Conservation (phyloP, 2,329 filamentous ascomycete genomes). For the Tolypocladium ovalisporum region DNA sequence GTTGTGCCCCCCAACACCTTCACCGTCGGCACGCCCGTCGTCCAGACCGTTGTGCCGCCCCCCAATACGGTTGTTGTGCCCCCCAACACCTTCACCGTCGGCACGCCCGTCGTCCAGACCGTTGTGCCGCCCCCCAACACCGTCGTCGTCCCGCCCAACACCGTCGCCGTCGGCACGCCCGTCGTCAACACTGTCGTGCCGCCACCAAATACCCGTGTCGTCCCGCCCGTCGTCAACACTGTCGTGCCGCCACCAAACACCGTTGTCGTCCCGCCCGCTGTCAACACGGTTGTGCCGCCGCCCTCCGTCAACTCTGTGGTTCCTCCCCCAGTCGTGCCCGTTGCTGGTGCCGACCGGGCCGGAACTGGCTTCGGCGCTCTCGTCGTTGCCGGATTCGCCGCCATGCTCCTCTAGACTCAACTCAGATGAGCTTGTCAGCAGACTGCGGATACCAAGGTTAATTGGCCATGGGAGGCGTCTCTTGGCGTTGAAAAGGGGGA, state of each 20-base stretch:
- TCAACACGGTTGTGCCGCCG: background rate
- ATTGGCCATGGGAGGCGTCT: background rate
- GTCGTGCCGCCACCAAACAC: background rate
- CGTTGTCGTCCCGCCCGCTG: slow-evolving; percentile 1
- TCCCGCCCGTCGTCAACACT: too few species aligned
- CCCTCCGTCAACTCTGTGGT: too few species aligned
- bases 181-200: too few species aligned
- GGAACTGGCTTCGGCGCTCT: slow-evolving; percentile 24
- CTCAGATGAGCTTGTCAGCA: background rate
- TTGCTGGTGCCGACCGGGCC: slow-evolving; percentile 25
- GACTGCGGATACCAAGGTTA: background rate
- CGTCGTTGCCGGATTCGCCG: slow-evolving; percentile 26
- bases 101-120: too few species aligned
- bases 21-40: too few species aligned
- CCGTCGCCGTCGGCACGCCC: too few species aligned
- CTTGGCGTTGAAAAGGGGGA: background rate
- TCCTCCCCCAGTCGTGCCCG: slow-evolving; percentile 17
- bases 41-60: too few species aligned
- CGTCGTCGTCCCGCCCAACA: too few species aligned
- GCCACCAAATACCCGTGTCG: too few species aligned
- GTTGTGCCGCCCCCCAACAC: too few species aligned
- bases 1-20: slow-evolving; percentile 1
- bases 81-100: too few species aligned
- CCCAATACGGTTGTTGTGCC: too few species aligned
- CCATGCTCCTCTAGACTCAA: slow-evolving; percentile 21